Evolutionary conservation across 208 protist genomes (phyloP).

Genomic region (Willaertia magna): DNA sequence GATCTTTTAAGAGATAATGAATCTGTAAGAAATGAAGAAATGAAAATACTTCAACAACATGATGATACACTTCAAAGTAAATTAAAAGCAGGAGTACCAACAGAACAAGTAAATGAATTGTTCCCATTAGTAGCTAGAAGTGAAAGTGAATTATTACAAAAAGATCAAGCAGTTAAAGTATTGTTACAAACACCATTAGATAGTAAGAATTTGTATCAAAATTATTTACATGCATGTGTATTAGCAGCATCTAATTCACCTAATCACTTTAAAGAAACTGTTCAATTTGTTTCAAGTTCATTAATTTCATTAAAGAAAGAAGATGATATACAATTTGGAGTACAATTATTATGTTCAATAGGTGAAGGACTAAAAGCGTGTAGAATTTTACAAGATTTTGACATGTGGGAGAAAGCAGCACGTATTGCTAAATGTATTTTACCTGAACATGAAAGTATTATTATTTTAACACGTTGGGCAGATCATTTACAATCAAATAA

Average conservation of each 20-base stretch:
- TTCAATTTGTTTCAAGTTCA: background rate
- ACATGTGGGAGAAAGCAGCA: conserved; percentile 1
- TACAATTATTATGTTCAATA: background rate
- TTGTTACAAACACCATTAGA: background rate
- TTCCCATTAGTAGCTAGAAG: background rate
- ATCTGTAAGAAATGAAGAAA: background rate
- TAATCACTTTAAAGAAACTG: background rate
- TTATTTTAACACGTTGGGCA: background rate
- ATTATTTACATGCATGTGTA: background rate
- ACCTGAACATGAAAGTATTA: background rate
- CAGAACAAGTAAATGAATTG: background rate
- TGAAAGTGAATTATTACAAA: background rate
- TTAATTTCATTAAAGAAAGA: background rate
- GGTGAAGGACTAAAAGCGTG: background rate
- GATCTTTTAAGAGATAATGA: background rate
- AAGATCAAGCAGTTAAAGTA: background rate
- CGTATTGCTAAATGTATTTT: background rate
- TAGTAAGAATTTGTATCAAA: background rate
- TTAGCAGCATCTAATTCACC: background rate
- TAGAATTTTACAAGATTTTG: conserved; percentile 1
- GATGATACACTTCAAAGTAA: background rate
- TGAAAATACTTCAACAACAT: background rate
- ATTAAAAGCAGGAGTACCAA: background rate
- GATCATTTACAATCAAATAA: background rate
- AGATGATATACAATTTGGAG: background rate